Percentiles rank a stretch among this genome's conserved stretches.
Conservation (phyloP, 345 rosid genomes). For the Camelina hispida region DNA sequence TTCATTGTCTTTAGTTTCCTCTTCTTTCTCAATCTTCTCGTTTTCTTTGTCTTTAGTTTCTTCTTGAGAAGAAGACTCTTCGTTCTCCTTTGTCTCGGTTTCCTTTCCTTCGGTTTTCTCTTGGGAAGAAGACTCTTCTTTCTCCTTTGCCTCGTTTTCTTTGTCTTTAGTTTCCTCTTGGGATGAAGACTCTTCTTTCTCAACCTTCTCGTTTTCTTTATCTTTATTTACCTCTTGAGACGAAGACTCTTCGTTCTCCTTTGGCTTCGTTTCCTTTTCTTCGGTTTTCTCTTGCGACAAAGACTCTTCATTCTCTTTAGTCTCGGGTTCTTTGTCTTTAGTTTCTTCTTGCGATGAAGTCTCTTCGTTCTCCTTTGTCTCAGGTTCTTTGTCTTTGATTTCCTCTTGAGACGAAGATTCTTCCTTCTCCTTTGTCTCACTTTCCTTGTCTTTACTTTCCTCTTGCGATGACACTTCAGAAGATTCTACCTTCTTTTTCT, state of each 20-base stretch:
- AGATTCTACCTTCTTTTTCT: constrained; percentile 31
- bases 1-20: neutral
- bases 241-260: neutral
- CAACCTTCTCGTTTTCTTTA: neutral
- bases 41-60: neutral
- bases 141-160: constrained; percentile 11
- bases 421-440: constrained; percentile 42
- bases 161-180: neutral
- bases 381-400: neutral
- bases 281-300: neutral
- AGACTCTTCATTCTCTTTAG: constrained; percentile 12
- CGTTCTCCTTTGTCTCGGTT: neutral
- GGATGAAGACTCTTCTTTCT: neutral
- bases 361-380: constrained; percentile 27
- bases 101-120: neutral
- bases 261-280: neutral
- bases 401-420: constrained; percentile 18
- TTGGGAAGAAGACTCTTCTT: constrained; percentile 16
- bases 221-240: constrained; percentile 13
- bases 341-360: neutral
- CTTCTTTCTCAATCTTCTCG: neutral
- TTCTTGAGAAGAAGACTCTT: constrained; percentile 16
- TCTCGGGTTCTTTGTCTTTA: neutral
- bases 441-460: constrained; percentile 6
- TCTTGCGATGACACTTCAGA: constrained; percentile 20